phyloP scores from a whole-genome alignment of 2,329 filamentous ascomycete species.

The Monosporascus cannonballus region DNA sequence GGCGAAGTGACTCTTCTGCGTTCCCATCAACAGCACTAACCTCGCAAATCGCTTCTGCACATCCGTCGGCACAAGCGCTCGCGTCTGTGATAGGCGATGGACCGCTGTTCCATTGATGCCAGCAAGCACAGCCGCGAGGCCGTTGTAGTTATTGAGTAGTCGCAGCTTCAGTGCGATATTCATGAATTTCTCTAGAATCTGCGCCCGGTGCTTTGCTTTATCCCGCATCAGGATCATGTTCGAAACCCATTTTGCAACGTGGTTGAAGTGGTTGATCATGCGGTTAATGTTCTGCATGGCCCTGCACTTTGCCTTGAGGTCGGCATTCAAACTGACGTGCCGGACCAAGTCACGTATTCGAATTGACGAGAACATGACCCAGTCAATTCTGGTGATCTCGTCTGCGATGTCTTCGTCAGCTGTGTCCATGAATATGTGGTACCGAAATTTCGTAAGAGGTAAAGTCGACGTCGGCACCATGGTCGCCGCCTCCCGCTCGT shows the following conservation, averaged over 20 bases:
- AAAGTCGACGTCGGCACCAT: slow-evolving; percentile 65
- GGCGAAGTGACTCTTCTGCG: slow-evolving; percentile 85
- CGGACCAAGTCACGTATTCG: slow-evolving; percentile 88
- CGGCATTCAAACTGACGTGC: slow-evolving; percentile 71
- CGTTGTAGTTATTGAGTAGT: slow-evolving; percentile 94
- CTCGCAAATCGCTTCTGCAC: slow-evolving; percentile 81
- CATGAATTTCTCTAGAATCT: slow-evolving; percentile 95
- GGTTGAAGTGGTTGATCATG: slow-evolving; percentile 91
- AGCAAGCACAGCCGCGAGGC: slow-evolving; percentile 86
- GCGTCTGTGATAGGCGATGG: slow-evolving; percentile 74
- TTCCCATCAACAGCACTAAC: slow-evolving; percentile 86
- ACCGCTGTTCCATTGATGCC: slow-evolving; percentile 86
- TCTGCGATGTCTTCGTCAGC: slow-evolving; percentile 80
- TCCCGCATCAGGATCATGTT: slow-evolving; percentile 84
- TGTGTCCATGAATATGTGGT: slow-evolving; percentile 84
- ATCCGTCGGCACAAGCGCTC: slow-evolving; percentile 64
- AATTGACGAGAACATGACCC: slow-evolving; percentile 96
- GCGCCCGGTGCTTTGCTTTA: slow-evolving; percentile 89
- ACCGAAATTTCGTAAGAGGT: slow-evolving; percentile 76
- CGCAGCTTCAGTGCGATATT: slow-evolving; percentile 78
- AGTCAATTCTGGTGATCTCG: slow-evolving; percentile 92
- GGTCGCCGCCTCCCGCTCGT: slow-evolving; percentile 68
- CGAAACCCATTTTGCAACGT: slow-evolving; percentile 74
- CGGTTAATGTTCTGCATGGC: slow-evolving; percentile 82
- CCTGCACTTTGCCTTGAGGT: slow-evolving; percentile 68